Base-by-base conservation (phyloP, 2,329 filamentous ascomycete genomes). In the Xylaria polymorpha region DNA sequence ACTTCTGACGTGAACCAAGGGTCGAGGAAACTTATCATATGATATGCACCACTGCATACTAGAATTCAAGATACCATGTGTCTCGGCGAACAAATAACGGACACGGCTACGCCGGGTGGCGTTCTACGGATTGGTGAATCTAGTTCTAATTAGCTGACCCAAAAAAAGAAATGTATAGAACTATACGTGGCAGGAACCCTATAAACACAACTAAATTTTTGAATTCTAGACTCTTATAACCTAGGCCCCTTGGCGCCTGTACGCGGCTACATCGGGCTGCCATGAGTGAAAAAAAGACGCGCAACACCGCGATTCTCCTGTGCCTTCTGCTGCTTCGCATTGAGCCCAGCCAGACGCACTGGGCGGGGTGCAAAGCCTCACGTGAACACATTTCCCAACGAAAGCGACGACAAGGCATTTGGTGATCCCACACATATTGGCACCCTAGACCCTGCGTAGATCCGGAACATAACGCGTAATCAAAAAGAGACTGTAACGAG, bases 221-320 rank as follows among this genome's bases (percentile, higher is more conserved):
- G 32, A 15, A n/a, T 15, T 39, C 12, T 14, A 22, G 32, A 39
- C 35, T 22, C 20, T 4, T 15, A n/a, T 56, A 56, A 15, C 4
- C n/a, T 22, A 56, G 9, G 20, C 25, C 15, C n/a, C 53, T 56
- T 56, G 53, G 29, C 29, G 18, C 29, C 32, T 6, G 4, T 20
- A 18, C 20, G 32, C 8, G 18, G n/a, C 32, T 39, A 56, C 39
- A n/a, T 22, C 35, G 53, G 53, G 6, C 35, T 56, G n/a, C 18
- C 53, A 29, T 56, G n/a, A 22, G n/a, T n/a, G 8, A n/a, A 39
- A 56, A 56, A 50, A 37, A 22, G 18, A 56, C 35, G 53, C 53
- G n/a, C 20, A 39, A n/a, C 20, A 22, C n/a, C 4, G 20, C 53
- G 20, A 22, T 44, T 46, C 6, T 22, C 6, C 32, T 41, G 20